These are phyloP conservation scores for Marvania coccoides DNA, from an alignment of 139 green algal species.

Conservation along the genomic window DNA sequence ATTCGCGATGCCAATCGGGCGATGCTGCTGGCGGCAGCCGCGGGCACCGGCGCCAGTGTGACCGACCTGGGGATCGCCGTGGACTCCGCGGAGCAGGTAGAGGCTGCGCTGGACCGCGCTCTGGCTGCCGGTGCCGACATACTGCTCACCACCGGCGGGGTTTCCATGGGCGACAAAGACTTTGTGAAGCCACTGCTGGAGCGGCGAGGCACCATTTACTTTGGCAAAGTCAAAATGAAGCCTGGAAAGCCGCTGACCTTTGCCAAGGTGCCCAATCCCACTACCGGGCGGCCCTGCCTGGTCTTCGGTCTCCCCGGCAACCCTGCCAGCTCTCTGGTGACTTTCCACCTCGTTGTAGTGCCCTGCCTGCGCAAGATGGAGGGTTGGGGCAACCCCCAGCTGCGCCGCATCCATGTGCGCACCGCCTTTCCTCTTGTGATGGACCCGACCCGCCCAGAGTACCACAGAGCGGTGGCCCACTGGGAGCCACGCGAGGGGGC, in stretches of 20 bases:
- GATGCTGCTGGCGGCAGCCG: slow-evolving; percentile 79
- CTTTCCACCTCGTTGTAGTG: slow-evolving; percentile 85
- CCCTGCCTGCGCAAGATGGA: slow-evolving; percentile 75
- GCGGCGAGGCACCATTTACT: slow-evolving; percentile 75
- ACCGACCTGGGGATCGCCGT: slow-evolving; percentile 75
- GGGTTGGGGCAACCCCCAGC: slow-evolving; percentile 57
- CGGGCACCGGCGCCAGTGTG: slow-evolving; percentile 29
- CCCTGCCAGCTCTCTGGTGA: slow-evolving; percentile 83
- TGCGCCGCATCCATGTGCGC: slow-evolving; percentile 59
- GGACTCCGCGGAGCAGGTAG: slow-evolving; percentile 42
- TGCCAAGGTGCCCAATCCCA: slow-evolving; percentile 64
- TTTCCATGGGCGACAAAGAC: slow-evolving; percentile 95
- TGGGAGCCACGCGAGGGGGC: slow-evolving; percentile 34
- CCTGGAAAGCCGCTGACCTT: slow-evolving; percentile 96
- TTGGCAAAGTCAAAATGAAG: slow-evolving; percentile 91
- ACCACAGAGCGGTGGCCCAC: slow-evolving; percentile 70
- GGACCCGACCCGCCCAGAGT: slow-evolving; percentile 92
- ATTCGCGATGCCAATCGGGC: slow-evolving; percentile 84
- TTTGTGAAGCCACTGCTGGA: slow-evolving; percentile 91
- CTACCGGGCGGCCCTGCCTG: slow-evolving; percentile 3
- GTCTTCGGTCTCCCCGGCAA: slow-evolving; percentile 68
- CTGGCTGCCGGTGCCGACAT: slow-evolving; percentile 63
- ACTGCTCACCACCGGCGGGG: slow-evolving; percentile 80
- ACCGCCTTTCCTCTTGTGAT: slow-evolving; percentile 52
- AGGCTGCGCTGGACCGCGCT: slow-evolving; percentile 54